Percentiles rank a stretch among this genome's conserved stretches.
Conservation (phyloP, 257 asterid species). For the Gynochthodes officinalis region DNA sequence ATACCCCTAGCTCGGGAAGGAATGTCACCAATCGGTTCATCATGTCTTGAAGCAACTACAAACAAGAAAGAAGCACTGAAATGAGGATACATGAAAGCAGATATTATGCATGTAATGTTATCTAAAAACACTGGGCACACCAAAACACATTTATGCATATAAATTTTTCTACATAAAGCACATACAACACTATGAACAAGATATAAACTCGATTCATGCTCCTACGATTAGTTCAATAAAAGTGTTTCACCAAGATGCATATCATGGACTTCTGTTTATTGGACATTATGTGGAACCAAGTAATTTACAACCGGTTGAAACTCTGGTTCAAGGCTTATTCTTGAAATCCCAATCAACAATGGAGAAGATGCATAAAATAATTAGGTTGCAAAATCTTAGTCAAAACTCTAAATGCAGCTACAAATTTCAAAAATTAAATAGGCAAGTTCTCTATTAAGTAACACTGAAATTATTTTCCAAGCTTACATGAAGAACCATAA, state of each 20-base stretch:
- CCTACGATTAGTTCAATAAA: constrained; percentile 1
- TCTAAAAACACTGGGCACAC: too few species aligned
- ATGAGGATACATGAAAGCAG: background rate
- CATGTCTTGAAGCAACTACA: constrained; percentile 89
- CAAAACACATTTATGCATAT: too few species aligned
- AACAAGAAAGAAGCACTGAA: constrained; percentile 33
- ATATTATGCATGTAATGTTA: too few species aligned
- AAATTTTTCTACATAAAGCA: background rate
- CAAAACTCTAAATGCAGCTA: constrained; percentile 17
- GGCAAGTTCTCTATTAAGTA: too few species aligned
- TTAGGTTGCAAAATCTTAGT: constrained; percentile 4
- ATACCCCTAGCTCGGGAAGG: constrained; percentile 96
- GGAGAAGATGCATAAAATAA: constrained; percentile 22
- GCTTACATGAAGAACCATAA: background rate
- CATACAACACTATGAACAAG: background rate
- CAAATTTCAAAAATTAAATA: constrained; percentile 3
- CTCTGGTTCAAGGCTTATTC: constrained; percentile 86
- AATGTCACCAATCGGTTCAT: constrained; percentile 71
- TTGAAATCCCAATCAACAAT: constrained; percentile 85
- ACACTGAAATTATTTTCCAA: background rate
- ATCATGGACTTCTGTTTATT: constrained; percentile 69
- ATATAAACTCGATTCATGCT: background rate
- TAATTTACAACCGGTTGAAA: constrained; percentile 78
- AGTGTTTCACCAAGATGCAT: constrained; percentile 76
- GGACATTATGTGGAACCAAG: constrained; percentile 74